phyloP scores from a whole-genome alignment of 2,329 filamentous ascomycete species.

The Arthrobotrys musiformis region DNA sequence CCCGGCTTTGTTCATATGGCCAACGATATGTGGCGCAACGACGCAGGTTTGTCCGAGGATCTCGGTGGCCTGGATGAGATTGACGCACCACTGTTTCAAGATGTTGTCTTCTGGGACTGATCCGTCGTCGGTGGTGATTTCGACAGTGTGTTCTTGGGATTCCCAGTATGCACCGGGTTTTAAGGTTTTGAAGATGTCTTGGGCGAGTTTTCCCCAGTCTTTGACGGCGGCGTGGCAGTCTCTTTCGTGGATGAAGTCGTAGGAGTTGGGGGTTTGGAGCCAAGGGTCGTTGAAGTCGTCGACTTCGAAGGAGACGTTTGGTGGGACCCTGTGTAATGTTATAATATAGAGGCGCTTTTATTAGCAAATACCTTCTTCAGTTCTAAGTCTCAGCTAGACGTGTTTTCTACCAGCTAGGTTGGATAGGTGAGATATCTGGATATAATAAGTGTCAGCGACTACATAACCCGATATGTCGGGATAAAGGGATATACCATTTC shows the following conservation, averaged over 20 bases:
- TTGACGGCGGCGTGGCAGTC: conserved; percentile 70
- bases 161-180: conserved; percentile 68
- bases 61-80: conserved; percentile 31
- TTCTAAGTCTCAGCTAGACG: background rate
- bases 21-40: conserved; percentile 58
- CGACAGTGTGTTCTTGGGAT: conserved; percentile 57
- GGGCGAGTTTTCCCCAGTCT: conserved; percentile 69
- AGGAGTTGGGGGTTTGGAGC: conserved; percentile 54
- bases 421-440: conserved; percentile 62
- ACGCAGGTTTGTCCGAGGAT: conserved; percentile 24
- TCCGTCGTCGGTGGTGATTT: conserved; percentile 55
- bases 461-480: background rate
- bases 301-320: conserved; percentile 58
- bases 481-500: conserved; percentile 33
- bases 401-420: conserved; percentile 58
- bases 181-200: conserved; percentile 63
- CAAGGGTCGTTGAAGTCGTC: conserved; percentile 58
- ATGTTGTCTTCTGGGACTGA: conserved; percentile 47
- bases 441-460: background rate
- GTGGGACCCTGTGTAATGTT: conserved; percentile 55
- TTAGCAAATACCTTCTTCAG: no score
- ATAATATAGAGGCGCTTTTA: no score
- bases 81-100: conserved; percentile 33
- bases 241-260: conserved; percentile 58
- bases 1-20: conserved; percentile 60